Conservation (phyloP, 805 yeast genomes). For the Spathaspora gorwiae region DNA sequence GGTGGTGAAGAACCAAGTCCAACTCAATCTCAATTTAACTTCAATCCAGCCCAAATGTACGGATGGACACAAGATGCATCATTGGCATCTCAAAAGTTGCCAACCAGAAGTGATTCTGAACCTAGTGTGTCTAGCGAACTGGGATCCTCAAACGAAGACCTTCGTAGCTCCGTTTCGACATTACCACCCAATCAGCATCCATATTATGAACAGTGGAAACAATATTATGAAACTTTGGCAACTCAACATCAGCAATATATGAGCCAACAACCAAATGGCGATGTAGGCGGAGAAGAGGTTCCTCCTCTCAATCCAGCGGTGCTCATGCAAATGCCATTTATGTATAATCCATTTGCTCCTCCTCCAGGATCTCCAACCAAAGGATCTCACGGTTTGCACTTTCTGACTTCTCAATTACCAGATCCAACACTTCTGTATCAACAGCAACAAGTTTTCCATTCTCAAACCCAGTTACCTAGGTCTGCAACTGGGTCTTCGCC, state of each 20-base stretch:
- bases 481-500: background rate
- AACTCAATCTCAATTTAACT: background rate
- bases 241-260: slow-evolving; percentile 11
- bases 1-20: background rate
- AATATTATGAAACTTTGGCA: slow-evolving; percentile 28
- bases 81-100: background rate
- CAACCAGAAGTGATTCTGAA: background rate
- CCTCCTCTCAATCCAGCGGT: slow-evolving; percentile 10
- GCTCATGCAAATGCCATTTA: slow-evolving; percentile 12
- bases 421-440: slow-evolving; percentile 4
- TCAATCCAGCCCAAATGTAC: background rate
- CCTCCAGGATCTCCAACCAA: background rate
- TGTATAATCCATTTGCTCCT: slow-evolving; percentile 2
- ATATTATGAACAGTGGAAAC: slow-evolving; percentile 35
- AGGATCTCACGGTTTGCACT: background rate
- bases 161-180: slow-evolving; percentile 3
- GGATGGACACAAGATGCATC: background rate
- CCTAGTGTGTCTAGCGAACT: slow-evolving; percentile 2
- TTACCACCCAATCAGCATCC: slow-evolving; percentile 20
- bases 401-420: background rate
- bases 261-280: slow-evolving; percentile 4
- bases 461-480: background rate
- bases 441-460: slow-evolving; percentile 1
- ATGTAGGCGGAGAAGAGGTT: slow-evolving; percentile 6
- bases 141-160: slow-evolving; percentile 9